Base-by-base conservation (phyloP, 805 yeast species). In the Candida montana region DNA sequence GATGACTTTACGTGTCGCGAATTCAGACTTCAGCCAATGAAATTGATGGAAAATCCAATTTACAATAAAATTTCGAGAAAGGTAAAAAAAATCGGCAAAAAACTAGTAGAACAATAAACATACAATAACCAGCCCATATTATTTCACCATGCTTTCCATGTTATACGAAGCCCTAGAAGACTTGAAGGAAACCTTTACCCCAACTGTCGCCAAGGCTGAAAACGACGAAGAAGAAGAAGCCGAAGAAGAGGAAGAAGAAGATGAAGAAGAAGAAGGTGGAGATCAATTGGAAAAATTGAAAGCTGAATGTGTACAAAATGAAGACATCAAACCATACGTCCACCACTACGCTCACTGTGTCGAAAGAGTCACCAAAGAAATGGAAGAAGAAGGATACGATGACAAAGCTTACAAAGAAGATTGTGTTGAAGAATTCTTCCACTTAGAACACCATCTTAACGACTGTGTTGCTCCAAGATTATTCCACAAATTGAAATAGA, bases 361-460 rank as follows among this genome's bases (percentile, higher is more conserved):
- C 45, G 97, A 85, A 69, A 87, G 97, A 73, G 98, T 91, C 51
- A 80, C 93, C 52, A 79, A 82, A 64, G 95, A 81, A 56, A 76
- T 74, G 72, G 86, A 88, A 69, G 90, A 86, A 59, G 83, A 76
- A 52, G 95, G 72, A 53, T 90, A 91, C 64, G 95, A 67, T 24
- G 81, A 83, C 42, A 76, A 74, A 57, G 80, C 73, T 13, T 75
- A 87, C 75, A 91, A 91, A 69, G 99, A 91, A 73, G 97, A 91
- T 70, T 91, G 99, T 75, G 83, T 91, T 47, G 98, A 91, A 69
- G 99, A 91, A 70, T 91, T 84, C 67, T 90, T 91, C 88, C 98
- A 93, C 71, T 74, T 90, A 62, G 88, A 88, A 67, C 97, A 91
- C 68, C 88, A 95, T 72, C 56, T 90, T 60, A 88, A 87, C 67